phyloP scores from a whole-genome alignment of 345 rosid species.

The Carallia pectinifolia region DNA sequence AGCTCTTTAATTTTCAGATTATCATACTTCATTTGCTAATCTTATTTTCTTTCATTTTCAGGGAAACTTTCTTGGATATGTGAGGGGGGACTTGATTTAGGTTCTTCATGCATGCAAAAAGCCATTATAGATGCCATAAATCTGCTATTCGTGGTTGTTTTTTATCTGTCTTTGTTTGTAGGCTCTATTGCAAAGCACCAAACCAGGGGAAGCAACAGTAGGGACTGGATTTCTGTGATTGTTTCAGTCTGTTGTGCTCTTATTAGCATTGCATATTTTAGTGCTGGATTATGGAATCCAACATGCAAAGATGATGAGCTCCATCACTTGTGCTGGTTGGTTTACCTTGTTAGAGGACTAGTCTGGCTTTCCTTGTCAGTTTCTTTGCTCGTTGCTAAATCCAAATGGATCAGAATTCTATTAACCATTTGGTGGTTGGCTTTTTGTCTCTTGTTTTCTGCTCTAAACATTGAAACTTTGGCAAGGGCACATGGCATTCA shows the following conservation, averaged over 20 bases:
- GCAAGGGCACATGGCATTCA: slow-evolving; percentile 29
- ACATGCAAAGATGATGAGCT: slow-evolving; percentile 9
- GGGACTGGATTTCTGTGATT: slow-evolving; percentile 39
- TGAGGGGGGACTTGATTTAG: slow-evolving; percentile 38
- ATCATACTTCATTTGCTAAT: too few species aligned
- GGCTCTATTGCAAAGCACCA: slow-evolving; percentile 26
- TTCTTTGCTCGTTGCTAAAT: slow-evolving; percentile 53
- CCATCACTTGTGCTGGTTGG: slow-evolving; percentile 26
- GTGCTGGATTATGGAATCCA: slow-evolving; percentile 42
- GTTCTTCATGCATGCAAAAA: slow-evolving; percentile 56
- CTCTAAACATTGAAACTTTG: slow-evolving; percentile 38
- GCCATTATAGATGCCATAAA: slow-evolving; percentile 51
- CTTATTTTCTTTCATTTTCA: slow-evolving; percentile 27
- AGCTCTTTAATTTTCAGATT: too few species aligned
- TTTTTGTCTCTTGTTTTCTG: slow-evolving; percentile 46
- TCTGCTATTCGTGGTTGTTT: slow-evolving; percentile 50
- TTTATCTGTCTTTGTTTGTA: slow-evolving; percentile 47
- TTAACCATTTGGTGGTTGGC: slow-evolving; percentile 66
- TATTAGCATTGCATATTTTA: slow-evolving; percentile 37
- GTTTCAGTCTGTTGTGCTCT: slow-evolving; percentile 45
- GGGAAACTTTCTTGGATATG: slow-evolving; percentile 52
- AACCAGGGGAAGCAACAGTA: slow-evolving; percentile 18
- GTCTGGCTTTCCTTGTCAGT: slow-evolving; percentile 58
- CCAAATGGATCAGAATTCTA: slow-evolving; percentile 44
- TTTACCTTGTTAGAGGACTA: slow-evolving; percentile 46